phyloP scores from a whole-genome alignment of 169 alveolate genomes.

The Cryptosporidium viatorum region DNA sequence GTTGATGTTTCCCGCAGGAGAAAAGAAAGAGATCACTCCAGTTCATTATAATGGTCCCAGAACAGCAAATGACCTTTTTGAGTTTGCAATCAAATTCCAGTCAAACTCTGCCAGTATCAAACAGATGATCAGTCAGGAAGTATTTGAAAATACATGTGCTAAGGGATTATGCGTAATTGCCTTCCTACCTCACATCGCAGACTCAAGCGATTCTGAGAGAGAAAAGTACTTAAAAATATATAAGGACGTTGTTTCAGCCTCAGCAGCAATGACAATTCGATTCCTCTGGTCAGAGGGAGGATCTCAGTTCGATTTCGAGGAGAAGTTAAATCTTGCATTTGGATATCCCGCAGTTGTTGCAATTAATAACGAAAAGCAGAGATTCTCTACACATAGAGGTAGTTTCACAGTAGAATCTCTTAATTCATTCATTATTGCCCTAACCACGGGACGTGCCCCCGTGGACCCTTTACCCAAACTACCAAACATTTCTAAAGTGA shows the following conservation, averaged over 20 bases:
- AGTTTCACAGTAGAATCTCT: constrained; percentile 68
- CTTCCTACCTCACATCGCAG: constrained; percentile 91
- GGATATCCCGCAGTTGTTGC: constrained; percentile 94
- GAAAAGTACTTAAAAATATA: constrained; percentile 83
- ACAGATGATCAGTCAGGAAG: constrained; percentile 78
- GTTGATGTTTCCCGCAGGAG: constrained; percentile 90
- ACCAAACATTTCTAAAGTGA: constrained; percentile 29
- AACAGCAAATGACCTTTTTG: constrained; percentile 86
- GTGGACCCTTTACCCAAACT: constrained; percentile 62
- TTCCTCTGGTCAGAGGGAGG: constrained; percentile 93
- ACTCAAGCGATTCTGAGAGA: constrained; percentile 86
- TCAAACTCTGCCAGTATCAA: constrained; percentile 82
- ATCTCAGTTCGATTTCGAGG: constrained; percentile 88
- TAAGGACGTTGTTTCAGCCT: constrained; percentile 82
- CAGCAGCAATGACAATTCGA: constrained; percentile 86
- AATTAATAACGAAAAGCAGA: constrained; percentile 81
- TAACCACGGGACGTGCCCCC: constrained; percentile 64
- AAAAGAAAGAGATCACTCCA: constrained; percentile 87
- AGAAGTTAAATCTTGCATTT: constrained; percentile 85
- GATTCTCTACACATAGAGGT: constrained; percentile 71
- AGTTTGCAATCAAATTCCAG: constrained; percentile 84
- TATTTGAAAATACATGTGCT: constrained; percentile 82
- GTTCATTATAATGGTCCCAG: constrained; percentile 87
- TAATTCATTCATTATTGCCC: constrained; percentile 50
- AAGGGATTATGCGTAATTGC: constrained; percentile 88